A percentile compares a stretch with the other conserved stretches of the same genome.
These are phyloP conservation scores for Aureobasidium sp. DNA, from an alignment of 2,329 filamentous ascomycete genomes.

Conservation along the genomic window DNA sequence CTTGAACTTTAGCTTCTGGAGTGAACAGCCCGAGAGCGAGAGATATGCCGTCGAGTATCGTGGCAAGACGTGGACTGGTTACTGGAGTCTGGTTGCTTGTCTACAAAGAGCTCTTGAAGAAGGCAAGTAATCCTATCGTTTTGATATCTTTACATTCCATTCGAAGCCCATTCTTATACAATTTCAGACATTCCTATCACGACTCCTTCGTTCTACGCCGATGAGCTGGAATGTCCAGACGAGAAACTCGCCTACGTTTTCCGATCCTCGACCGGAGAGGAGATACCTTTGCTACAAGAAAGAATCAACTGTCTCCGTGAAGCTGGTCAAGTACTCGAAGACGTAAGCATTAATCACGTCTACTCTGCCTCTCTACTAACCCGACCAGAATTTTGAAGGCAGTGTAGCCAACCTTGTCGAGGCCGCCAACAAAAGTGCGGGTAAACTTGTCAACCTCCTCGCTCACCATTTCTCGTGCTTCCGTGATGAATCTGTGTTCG, in stretches of 20 bases:
- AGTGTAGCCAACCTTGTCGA: constrained; percentile 66
- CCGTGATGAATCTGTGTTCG: constrained; percentile 68
- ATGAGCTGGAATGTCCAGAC: constrained; percentile 59
- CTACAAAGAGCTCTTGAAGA: constrained; percentile 84
- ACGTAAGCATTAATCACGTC: constrained; percentile 44
- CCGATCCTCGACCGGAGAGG: constrained; percentile 74
- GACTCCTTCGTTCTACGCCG: constrained; percentile 75
- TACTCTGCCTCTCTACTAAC: neutral
- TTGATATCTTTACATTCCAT: neutral
- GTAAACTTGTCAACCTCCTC: constrained; percentile 75
- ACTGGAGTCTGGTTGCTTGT: constrained; percentile 86
- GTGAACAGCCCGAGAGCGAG: constrained; percentile 58
- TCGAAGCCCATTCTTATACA: neutral
- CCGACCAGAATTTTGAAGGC: constrained; percentile 60
- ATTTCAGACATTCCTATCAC: constrained; percentile 75
- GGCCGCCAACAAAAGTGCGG: constrained; percentile 69
- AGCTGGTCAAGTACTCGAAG: constrained; percentile 69
- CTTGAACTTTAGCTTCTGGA: constrained; percentile 95
- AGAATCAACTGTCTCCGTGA: constrained; percentile 73
- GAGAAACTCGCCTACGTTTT: constrained; percentile 70
- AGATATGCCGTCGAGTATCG: constrained; percentile 77
- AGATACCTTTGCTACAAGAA: constrained; percentile 75
- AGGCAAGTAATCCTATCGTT: constrained; percentile 42
- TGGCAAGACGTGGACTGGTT: constrained; percentile 80
- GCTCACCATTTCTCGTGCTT: constrained; percentile 79